Conservation (phyloP, 225 moss, liverwort and hornwort species). For the Bryum argenteum region DNA sequence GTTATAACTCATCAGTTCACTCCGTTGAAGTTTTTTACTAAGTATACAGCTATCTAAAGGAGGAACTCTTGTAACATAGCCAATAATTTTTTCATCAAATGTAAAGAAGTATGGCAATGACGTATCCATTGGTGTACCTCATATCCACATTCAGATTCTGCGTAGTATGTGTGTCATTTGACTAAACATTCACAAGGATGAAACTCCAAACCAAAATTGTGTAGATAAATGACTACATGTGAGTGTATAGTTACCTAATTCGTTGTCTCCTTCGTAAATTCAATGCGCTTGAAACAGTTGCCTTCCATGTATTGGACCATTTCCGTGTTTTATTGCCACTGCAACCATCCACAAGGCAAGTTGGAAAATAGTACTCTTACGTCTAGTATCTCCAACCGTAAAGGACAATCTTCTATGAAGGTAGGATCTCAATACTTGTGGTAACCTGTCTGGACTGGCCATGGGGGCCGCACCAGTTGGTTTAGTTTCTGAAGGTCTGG, state of each 20-base stretch:
- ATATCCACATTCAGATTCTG: too few species aligned
- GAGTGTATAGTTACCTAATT: constrained; percentile 44
- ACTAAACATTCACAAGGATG: neutral
- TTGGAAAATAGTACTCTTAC: constrained; percentile 22
- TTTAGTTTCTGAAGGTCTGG: constrained; percentile 29
- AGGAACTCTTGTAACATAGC: too few species aligned
- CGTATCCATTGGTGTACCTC: too few species aligned
- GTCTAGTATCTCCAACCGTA: neutral
- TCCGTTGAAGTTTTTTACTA: too few species aligned
- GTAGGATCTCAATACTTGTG: constrained; percentile 59
- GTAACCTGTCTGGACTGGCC: constrained; percentile 54
- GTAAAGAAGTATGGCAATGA: too few species aligned
- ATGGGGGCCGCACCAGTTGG: constrained; percentile 31
- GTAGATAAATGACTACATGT: neutral
- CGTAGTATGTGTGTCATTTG: neutral
- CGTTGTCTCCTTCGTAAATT: constrained; percentile 66
- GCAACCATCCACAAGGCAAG: constrained; percentile 36
- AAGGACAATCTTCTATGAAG: constrained; percentile 24
- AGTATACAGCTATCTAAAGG: too few species aligned
- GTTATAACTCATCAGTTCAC: too few species aligned
- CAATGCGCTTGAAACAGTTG: constrained; percentile 74
- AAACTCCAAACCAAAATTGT: neutral
- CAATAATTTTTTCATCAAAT: too few species aligned
- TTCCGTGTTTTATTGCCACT: constrained; percentile 47
- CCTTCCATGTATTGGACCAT: constrained; percentile 93